Evolutionary conservation across 2,329 filamentous ascomycete genomes (phyloP).

Genomic region (Sphaceloma murrayae): DNA sequence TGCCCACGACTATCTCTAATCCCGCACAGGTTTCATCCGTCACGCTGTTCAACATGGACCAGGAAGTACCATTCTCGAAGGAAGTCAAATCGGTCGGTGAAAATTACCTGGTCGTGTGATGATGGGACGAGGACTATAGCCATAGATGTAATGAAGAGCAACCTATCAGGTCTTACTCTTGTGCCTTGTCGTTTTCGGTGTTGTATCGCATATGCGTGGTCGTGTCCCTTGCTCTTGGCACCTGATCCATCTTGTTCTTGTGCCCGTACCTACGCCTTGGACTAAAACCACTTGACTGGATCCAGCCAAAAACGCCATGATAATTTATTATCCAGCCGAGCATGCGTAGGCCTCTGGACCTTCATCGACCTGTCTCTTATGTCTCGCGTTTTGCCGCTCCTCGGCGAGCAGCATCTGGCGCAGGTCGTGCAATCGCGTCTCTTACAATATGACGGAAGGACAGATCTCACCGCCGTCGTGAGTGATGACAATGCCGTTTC

Average conservation of each 20-base stretch:
- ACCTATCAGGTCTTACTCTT: no score
- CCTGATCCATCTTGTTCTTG: no score
- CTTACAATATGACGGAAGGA: conserved; percentile 69
- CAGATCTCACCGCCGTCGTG: conserved; percentile 72
- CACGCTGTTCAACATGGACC: conserved; percentile 61
- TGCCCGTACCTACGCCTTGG: no score
- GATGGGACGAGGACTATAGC: neutral
- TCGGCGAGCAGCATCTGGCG: conserved; percentile 49
- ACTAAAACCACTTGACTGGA: no score
- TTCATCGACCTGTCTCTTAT: neutral
- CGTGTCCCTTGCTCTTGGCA: conserved; percentile 7
- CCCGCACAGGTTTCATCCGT: conserved; percentile 54
- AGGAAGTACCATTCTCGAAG: conserved; percentile 74
- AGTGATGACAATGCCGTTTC: conserved; percentile 58
- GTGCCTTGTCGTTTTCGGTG: no score
- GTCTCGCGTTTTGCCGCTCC: conserved; percentile 16
- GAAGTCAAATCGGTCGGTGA: conserved; percentile 70
- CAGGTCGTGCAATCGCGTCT: conserved; percentile 47
- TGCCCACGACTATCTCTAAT: conserved; percentile 22
- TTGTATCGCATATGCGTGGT: neutral
- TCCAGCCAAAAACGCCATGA: no score
- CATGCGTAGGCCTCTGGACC: no score
- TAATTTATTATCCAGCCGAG: neutral
- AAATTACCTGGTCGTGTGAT: conserved; percentile 64
- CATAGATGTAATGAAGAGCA: no score